Evolutionary conservation across 2,329 filamentous ascomycete species (phyloP).

Genomic region (Neonectria faginata): DNA sequence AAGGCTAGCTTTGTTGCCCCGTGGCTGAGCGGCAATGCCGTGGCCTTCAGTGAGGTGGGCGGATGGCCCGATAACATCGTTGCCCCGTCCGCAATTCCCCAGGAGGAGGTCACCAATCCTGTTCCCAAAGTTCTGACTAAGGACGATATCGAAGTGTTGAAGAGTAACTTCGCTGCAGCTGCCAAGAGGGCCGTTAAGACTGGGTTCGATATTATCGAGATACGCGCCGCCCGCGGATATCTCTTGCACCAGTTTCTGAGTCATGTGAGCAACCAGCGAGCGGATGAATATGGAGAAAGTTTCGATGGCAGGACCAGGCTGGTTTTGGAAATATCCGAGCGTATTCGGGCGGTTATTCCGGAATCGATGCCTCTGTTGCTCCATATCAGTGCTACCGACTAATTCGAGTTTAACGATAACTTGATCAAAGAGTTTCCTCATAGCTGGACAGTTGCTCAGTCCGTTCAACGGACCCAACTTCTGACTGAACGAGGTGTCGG

Average conservation of each 20-base stretch:
- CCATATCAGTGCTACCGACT: slow-evolving; percentile 78
- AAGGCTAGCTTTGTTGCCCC: slow-evolving; percentile 68
- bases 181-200: slow-evolving; percentile 69
- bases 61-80: slow-evolving; percentile 66
- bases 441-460: slow-evolving; percentile 76
- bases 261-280: slow-evolving; percentile 75
- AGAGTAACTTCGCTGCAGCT: slow-evolving; percentile 67
- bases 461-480: slow-evolving; percentile 69
- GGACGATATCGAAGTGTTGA: slow-evolving; percentile 72
- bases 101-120: slow-evolving; percentile 63
- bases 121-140: slow-evolving; percentile 72
- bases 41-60: slow-evolving; percentile 59
- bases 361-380: slow-evolving; percentile 77
- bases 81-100: slow-evolving; percentile 61
- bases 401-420: slow-evolving; percentile 71
- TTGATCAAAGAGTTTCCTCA: slow-evolving; percentile 47
- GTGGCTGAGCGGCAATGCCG: slow-evolving; percentile 66
- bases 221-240: slow-evolving; percentile 87
- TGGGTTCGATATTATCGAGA: slow-evolving; percentile 75
- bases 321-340: slow-evolving; percentile 74
- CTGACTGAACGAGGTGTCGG: slow-evolving; percentile 77
- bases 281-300: slow-evolving; percentile 73
- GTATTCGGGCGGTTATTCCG: slow-evolving; percentile 71
- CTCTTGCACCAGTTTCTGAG: slow-evolving; percentile 77
- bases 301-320: slow-evolving; percentile 79